Base-by-base conservation (phyloP, 208 protist genomes). In the Herpetomonas tarakana region DNA sequence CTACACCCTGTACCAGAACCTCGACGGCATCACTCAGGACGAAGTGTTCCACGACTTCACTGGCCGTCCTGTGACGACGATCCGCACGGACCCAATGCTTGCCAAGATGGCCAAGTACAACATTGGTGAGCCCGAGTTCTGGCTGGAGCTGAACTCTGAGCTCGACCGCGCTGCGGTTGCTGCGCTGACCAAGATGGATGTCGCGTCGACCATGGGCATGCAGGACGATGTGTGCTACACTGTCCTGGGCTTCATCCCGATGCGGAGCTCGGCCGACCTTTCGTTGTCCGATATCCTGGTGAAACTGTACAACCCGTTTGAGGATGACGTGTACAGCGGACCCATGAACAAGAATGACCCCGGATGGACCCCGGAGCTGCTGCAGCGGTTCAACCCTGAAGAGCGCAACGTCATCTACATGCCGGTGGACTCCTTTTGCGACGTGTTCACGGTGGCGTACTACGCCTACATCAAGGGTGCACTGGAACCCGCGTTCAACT, bases 231-330 rank as follows among this genome's bases (percentile, higher is more conserved):
- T 80, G 46, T 76, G 58, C 68, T 93, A 91, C 65, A 75, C 64
- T 11, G 57, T 93, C 24, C 71, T 88, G 14, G 83, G 66, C 25
- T 64, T 88, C 59, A 38, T 89, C 19, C 49, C 72, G 24, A 61
- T 71, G 11, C 71, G 63, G 44, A 77, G 73, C 50, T 57, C 58
- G n/a, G 41, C 62, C 30, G 62, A 86, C 64, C 53, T 76, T n/a
- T 19, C 47, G 51, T 66, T 83, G 25, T 38, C 45, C n/a, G 81
- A 87, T 39, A 68, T 93, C 22, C 45, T 86, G 18, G 74, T 93
- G 44, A 81, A 83, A 68, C 51, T 93, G 24, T 84, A 88, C 74
- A 85, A 83, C 65, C 85, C 85, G 19, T 89, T 87, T 49, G 66
- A 74, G 56, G 76, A 86, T 16, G 60, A 67, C 0, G 52, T 56